Evolutionary conservation across 371 early-diverging fungal genomes (phyloP).

Genomic region (Mucor velutinosus): DNA sequence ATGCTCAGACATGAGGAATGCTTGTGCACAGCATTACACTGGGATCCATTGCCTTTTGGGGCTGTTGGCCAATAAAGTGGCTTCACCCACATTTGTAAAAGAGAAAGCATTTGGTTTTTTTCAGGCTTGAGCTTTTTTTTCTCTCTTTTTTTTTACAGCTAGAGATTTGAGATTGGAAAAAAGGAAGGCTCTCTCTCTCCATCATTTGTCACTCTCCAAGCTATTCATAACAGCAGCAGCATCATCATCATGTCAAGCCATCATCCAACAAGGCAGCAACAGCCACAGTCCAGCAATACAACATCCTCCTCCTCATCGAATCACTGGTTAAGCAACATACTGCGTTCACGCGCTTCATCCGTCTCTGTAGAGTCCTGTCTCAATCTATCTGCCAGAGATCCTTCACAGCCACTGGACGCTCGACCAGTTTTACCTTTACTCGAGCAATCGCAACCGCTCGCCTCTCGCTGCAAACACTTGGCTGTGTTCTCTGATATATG

Average conservation of each 20-base stretch:
- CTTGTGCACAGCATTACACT: background rate
- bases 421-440: constrained; percentile 45
- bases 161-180: no score
- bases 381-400: constrained; percentile 36
- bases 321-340: constrained; percentile 47
- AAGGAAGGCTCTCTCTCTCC: background rate
- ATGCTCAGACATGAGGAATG: background rate
- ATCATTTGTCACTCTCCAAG: constrained; percentile 3
- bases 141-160: no score
- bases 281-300: constrained; percentile 24
- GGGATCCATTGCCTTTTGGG: background rate
- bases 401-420: constrained; percentile 46
- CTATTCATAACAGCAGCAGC: background rate
- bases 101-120: background rate
- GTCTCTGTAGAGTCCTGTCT: constrained; percentile 52
- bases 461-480: constrained; percentile 41
- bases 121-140: no score
- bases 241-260: background rate
- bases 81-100: background rate
- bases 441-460: constrained; percentile 28
- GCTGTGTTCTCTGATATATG: constrained; percentile 44
- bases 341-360: constrained; percentile 48
- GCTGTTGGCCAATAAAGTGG: background rate
- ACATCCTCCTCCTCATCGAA: constrained; percentile 1
- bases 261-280: no score